These are phyloP conservation scores for Phialophora tarda DNA, from an alignment of 2,329 filamentous ascomycete genomes.

Conservation along the genomic window DNA sequence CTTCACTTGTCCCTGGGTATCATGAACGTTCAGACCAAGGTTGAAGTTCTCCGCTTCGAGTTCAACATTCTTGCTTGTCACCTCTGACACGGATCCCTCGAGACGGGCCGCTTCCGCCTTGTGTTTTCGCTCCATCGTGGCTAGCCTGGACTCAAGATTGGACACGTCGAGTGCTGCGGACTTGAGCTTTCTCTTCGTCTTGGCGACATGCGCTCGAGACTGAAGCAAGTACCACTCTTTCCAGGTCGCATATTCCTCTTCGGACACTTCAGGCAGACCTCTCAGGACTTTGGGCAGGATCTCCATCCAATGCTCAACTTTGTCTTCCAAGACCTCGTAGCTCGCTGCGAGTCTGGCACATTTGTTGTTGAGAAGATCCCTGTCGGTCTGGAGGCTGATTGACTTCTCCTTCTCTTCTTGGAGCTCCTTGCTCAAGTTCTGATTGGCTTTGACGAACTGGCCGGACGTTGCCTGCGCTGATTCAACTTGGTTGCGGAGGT, in stretches of 20 bases:
- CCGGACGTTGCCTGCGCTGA: conserved; percentile 1
- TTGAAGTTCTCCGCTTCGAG: conserved; percentile 17
- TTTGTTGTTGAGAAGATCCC: conserved; percentile 6
- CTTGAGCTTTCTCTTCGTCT: conserved; percentile 2
- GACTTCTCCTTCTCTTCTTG: not conserved
- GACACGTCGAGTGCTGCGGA: not conserved
- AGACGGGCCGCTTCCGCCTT: conserved; percentile 7
- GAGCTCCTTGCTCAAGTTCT: conserved; percentile 5
- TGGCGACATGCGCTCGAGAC: conserved; percentile 2
- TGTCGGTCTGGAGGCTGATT: not conserved
- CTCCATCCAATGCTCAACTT: conserved; percentile 18
- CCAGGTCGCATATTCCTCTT: not conserved
- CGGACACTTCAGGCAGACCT: not conserved
- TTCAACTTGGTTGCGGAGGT: conserved; percentile 4
- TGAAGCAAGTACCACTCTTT: conserved; percentile 1
- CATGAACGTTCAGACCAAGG: not conserved
- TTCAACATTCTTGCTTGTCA: conserved; percentile 13
- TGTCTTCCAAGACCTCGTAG: conserved; percentile 12
- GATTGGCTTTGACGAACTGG: conserved; percentile 2
- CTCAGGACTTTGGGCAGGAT: conserved; percentile 6
- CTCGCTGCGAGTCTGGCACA: conserved; percentile 4
- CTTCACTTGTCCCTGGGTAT: not conserved
- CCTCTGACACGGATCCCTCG: not conserved
- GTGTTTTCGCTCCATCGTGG: conserved; percentile 4
- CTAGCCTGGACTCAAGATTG: conserved; percentile 10